Evolutionary conservation across 73 alveolate genomes (phyloP), one percentile per base, ranked within the genome.

Genomic region (Effrenium voratum): DNA sequence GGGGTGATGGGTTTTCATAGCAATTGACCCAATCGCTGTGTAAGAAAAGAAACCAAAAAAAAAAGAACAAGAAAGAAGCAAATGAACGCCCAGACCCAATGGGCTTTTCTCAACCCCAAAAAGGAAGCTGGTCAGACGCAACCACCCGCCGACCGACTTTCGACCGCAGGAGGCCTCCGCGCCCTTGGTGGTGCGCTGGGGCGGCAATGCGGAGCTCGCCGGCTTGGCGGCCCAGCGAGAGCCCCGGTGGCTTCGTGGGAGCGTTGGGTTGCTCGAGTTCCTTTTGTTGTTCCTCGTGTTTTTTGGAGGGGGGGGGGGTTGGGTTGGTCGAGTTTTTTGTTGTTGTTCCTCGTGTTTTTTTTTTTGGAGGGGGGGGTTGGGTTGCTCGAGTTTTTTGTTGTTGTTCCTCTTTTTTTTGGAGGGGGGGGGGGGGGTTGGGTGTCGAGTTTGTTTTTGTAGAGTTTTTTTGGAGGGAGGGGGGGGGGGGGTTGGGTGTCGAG

Each of bases 131-230:
- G 63, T 19, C 19, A 19, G 63, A 12, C 63, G 63, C 8, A 8
- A 52, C 63, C 63, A 52, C 26, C 19, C 63, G 8, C 63, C 19
- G 63, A 52, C 63, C 63, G 63, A 19, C 19, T 52, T 52, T 19
- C 63, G 63, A 12, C 63, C 63, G 57, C 60, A 82, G 92, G 92
- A 82, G 24, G 34, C 76, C 19, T 3, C 40, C 10, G 34, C 52
- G 52, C 92, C 92, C 32, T 82, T 82, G 41, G 72, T 87, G 52
- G 40, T 87, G 50, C 95, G 95, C 36, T 87, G 60, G 12, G 95
- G 95, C 0, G 95, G 95, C 73, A 87, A 87, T n/a, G 95, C 95
- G 50, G 95, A 87, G 84, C 72, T 87, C 83, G 95, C 95, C 0
- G 95, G 83, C 45, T 28, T 87, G 84, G 43, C 84, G 66, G 95